Evolutionary conservation across 345 rosid species (phyloP), one percentile per base, ranked within the genome.

Genomic region (Euphorbia lathyris): DNA sequence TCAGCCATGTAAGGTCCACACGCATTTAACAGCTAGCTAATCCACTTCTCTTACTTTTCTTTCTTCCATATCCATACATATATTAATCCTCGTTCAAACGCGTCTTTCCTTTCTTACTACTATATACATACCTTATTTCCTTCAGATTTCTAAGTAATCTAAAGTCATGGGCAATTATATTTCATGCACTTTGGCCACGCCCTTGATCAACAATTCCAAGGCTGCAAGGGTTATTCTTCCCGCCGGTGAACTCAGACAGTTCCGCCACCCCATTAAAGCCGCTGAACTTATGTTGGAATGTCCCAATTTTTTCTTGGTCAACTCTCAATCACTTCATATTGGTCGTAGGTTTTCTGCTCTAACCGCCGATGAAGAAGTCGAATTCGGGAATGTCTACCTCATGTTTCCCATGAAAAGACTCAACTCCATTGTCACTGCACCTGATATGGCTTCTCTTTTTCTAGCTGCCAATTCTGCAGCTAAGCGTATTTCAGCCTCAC

Each of bases 251-350:
- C 68, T 91, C 51, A 80, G 78, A 75, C 82, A 79, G 17, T 71
- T 94, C 51, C 68, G 81, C 48, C 78, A 70, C 8, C 90, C 89
- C 9, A 76, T 73, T 55, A 91, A 85, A 68, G 97, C 93, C 0
- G 98, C 96, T 0, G 98, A 94, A 84, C 76, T 91, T 42, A 94
- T 94, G 97, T 67, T 94, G 22, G 98, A 94, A 77, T 83, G 79
- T 1, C 97, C 98, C 0, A 90, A 81, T 61, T 86, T 76, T 86
- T 94, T 94, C 87, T 72, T 94, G 9, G 83, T 83, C 0, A 87
- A 91, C 68, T 71, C 95, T 0, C 84, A 75, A 34, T 91, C 96
- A 3, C 89, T 94, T 14, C 86, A 83, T 45, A 67, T 84, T 11
- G 96, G 92, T 4, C 72, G 88, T 67, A 79, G 91, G 59, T 81